A percentile compares a stretch with the other conserved stretches of the same genome.
phyloP scores from a whole-genome alignment of 441 rosid species.

The Geranium incanum region DNA sequence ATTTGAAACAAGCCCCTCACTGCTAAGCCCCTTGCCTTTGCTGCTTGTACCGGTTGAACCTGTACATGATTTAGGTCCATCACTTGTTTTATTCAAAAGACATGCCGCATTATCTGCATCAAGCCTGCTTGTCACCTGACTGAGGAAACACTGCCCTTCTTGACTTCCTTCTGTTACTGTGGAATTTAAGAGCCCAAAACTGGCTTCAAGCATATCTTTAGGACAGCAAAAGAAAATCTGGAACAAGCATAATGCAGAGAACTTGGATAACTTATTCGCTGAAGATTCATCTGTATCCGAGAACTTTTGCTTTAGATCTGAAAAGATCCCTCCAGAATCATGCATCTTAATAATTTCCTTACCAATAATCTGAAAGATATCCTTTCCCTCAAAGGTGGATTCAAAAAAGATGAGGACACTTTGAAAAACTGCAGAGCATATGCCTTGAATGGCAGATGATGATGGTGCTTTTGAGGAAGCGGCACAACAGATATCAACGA shows the following conservation, averaged over 20 bases:
- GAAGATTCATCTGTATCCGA: conserved; percentile 47
- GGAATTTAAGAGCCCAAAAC: conserved; percentile 61
- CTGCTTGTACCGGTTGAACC: conserved; percentile 32
- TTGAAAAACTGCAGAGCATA: conserved; percentile 60
- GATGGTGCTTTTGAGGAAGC: conserved; percentile 47
- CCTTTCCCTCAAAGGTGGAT: conserved; percentile 44
- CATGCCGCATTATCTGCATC: conserved; percentile 28
- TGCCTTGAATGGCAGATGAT: conserved; percentile 49
- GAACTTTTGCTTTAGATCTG: conserved; percentile 57
- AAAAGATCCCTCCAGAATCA: conserved; percentile 41
- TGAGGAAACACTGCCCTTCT: conserved; percentile 53
- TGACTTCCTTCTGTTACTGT: conserved; percentile 45
- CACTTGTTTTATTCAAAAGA: conserved; percentile 25
- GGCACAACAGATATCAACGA: conserved; percentile 62
- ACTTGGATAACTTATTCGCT: conserved; percentile 48
- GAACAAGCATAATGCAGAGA: conserved; percentile 48
- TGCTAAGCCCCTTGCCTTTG: conserved; percentile 24
- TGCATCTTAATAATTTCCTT: conserved; percentile 43
- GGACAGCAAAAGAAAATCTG: conserved; percentile 60
- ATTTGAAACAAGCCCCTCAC: conserved; percentile 28
- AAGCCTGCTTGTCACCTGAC: conserved; percentile 46
- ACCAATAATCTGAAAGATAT: conserved; percentile 52
- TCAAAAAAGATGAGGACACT: conserved; percentile 58
- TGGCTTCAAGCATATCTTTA: conserved; percentile 55
- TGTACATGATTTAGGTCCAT: conserved; percentile 33